Evolutionary conservation across 139 green algal species (phyloP).

Genomic region (Zygnema cylindricum): DNA sequence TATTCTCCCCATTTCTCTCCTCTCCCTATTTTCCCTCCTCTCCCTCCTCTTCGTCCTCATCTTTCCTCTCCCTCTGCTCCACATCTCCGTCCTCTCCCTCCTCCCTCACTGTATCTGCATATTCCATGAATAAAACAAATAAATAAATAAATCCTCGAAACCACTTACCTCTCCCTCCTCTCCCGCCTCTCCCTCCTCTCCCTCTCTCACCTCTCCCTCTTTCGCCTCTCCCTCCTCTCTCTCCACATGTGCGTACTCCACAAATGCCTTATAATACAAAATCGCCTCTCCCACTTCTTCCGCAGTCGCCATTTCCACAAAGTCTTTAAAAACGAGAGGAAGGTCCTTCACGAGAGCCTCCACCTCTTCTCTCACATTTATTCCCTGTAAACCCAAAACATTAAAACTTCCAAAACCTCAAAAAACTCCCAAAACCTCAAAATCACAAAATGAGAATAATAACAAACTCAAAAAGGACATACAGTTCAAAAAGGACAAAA

Average conservation of each 20-base stretch:
- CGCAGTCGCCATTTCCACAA: background rate
- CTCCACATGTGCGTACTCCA: constrained; percentile 40
- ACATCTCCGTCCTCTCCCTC: constrained; percentile 37
- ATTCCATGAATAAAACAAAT: too few relatives aligned
- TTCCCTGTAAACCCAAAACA: constrained; percentile 12
- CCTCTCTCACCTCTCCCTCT: background rate
- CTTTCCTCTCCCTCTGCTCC: background rate
- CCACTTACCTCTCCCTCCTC: too few relatives aligned
- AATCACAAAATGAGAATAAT: too few relatives aligned
- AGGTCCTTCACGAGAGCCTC: constrained; percentile 16
- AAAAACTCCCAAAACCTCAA: background rate
- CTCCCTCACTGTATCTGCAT: too few relatives aligned
- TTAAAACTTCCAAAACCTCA: background rate
- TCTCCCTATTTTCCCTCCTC: background rate
- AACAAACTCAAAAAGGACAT: too few relatives aligned
- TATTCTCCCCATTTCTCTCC: background rate
- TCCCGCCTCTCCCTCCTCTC: background rate
- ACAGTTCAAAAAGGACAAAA: background rate
- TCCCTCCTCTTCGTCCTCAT: background rate
- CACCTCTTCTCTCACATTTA: constrained; percentile 41
- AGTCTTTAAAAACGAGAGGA: constrained; percentile 3
- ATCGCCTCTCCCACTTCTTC: constrained; percentile 34
- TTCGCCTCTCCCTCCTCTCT: background rate
- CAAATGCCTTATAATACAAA: constrained; percentile 47
- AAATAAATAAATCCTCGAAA: too few relatives aligned